Percentiles rank a stretch among this genome's conserved stretches.
phyloP scores from a whole-genome alignment of 2,329 filamentous ascomycete genomes.

The Scortechinia acanthostroma region DNA sequence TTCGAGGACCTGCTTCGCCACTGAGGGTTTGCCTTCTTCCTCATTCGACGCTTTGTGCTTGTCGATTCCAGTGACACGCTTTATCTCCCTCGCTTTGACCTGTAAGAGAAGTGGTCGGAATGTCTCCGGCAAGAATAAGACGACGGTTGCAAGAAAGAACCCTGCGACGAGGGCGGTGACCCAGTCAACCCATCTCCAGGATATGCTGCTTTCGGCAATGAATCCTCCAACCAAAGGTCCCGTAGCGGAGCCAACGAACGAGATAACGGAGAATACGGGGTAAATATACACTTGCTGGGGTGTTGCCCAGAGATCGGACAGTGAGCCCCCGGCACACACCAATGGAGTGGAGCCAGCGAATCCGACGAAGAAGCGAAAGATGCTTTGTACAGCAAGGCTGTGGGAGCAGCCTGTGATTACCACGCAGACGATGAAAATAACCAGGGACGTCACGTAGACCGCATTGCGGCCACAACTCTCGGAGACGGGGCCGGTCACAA shows the following conservation, averaged over 20 bases:
- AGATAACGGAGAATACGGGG: background rate
- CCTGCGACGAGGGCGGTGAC: background rate
- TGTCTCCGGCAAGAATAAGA: background rate
- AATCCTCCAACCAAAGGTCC: background rate
- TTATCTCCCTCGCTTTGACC: background rate
- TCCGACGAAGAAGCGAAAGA: conserved; percentile 5
- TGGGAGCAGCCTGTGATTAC: conserved; percentile 1
- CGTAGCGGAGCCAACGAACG: background rate
- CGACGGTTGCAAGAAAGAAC: background rate
- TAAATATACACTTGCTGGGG: background rate
- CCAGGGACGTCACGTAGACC: conserved; percentile 4
- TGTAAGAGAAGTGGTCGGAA: background rate
- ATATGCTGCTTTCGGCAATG: background rate
- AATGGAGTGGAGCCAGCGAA: conserved; percentile 4
- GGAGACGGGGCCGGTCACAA: conserved; percentile 6
- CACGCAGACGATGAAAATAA: conserved; percentile 1
- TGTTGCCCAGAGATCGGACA: conserved; percentile 4
- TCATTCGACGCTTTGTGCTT: background rate
- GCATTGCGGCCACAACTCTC: conserved; percentile 7
- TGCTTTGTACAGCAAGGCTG: conserved; percentile 4
- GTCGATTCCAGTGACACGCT: background rate
- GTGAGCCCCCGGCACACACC: conserved; percentile 4
- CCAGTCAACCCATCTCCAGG: background rate
- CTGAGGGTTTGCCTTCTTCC: background rate
- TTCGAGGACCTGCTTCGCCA: too few species aligned